These are phyloP conservation scores for Thamnidium elegans DNA, from an alignment of 192 early-diverging fungal species.

Conservation along the genomic window DNA sequence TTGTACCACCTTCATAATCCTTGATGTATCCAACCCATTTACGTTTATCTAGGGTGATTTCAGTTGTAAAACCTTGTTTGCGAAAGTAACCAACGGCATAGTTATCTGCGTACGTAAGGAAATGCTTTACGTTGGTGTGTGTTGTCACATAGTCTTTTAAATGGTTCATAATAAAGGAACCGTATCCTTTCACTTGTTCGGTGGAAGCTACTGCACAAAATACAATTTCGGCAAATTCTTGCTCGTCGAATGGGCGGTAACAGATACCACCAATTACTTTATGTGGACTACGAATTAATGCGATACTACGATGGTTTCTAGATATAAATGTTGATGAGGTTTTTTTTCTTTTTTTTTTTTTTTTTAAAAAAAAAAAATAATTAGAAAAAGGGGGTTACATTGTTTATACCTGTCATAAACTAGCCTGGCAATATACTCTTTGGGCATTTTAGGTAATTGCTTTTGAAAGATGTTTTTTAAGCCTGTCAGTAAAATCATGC, in stretches of 20 bases:
- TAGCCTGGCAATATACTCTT: constrained; percentile 94
- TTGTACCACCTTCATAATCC: constrained; percentile 98
- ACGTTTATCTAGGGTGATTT: constrained; percentile 89
- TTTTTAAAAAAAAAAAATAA: not conserved
- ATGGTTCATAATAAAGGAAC: constrained; percentile 90
- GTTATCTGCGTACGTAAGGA: constrained; percentile 98
- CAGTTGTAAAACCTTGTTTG: constrained; percentile 98
- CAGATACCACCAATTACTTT: constrained; percentile 92
- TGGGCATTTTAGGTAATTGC: constrained; percentile 98
- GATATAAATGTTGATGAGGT: not conserved
- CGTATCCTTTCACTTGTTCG: constrained; percentile 95
- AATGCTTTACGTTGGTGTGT: constrained; percentile 72
- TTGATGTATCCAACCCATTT: constrained; percentile 99
- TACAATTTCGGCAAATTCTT: constrained; percentile 96
- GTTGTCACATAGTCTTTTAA: constrained; percentile 88
- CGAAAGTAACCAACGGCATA: constrained; percentile 97
- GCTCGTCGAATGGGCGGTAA: constrained; percentile 81
- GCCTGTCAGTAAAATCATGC: constrained; percentile 86
- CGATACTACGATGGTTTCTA: constrained; percentile 85
- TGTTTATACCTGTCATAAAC: constrained; percentile 79
- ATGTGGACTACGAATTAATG: constrained; percentile 60
- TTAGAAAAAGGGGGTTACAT: not conserved
- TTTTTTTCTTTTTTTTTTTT: not conserved
- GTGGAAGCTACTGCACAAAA: constrained; percentile 90
- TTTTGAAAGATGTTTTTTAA: constrained; percentile 96